A percentile compares a stretch with the other conserved stretches of the same genome.
phyloP scores from a whole-genome alignment of 1,139 yeast genomes.

The Pichia sp. region DNA sequence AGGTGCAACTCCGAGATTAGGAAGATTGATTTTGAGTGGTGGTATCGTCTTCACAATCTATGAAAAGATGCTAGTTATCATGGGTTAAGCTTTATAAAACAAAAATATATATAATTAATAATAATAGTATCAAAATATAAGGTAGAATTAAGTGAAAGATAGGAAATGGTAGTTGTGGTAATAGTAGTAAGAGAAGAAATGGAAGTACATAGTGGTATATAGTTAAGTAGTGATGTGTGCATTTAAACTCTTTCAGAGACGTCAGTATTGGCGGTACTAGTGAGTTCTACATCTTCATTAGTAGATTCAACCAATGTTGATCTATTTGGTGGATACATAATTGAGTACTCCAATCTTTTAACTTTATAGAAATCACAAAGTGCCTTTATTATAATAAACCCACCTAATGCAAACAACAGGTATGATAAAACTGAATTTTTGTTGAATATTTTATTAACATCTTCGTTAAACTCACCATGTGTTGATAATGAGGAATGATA shows the following conservation, averaged over 20 bases:
- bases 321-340: conserved; percentile 38
- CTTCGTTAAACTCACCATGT: conserved; percentile 5
- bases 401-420: conserved; percentile 61
- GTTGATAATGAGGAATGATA: conserved; percentile 37
- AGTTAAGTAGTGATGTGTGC: not conserved
- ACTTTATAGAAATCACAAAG: conserved; percentile 66
- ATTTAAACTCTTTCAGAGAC: not conserved
- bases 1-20: conserved; percentile 96
- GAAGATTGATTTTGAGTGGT: conserved; percentile 85
- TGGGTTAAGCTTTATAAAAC: conserved; percentile 17
- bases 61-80: conserved; percentile 63
- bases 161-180: not conserved
- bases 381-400: conserved; percentile 59
- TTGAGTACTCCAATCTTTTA: conserved; percentile 64
- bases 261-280: not conserved
- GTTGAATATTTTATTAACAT: not conserved
- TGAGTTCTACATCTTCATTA: not conserved
- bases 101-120: not conserved
- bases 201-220: not conserved
- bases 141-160: not conserved
- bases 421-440: conserved; percentile 47
- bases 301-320: not conserved
- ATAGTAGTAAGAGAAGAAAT: not conserved
- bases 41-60: conserved; percentile 94
- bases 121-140: not conserved